Percentiles rank a stretch among this genome's conserved stretches.
These are phyloP conservation scores for Moesziomyces antarcticus DNA, from an alignment of 1,284 basidiomycete species.

Conservation along the genomic window DNA sequence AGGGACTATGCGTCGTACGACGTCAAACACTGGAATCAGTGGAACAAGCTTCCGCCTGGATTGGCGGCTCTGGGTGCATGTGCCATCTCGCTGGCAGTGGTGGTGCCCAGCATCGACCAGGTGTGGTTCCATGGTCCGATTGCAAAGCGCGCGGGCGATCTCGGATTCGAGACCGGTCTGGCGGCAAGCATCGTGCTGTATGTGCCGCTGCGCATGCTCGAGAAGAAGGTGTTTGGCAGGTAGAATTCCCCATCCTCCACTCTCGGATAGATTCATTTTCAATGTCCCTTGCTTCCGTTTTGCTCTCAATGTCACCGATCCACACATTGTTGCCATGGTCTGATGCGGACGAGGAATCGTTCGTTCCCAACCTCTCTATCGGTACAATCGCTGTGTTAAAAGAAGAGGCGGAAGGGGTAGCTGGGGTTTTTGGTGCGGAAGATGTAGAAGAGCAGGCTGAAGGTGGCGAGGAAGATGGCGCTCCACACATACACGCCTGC, in stretches of 20 bases:
- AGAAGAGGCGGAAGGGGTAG: slow-evolving; percentile 56
- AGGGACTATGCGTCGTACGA: slow-evolving; percentile 72
- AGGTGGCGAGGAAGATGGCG: slow-evolving; percentile 82
- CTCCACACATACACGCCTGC: slow-evolving; percentile 90
- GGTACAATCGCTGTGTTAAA: slow-evolving; percentile 6
- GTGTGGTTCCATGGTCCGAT: slow-evolving; percentile 63
- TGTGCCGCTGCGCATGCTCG: slow-evolving; percentile 59
- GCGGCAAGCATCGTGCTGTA: slow-evolving; percentile 62
- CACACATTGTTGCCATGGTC: no score
- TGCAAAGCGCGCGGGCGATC: slow-evolving; percentile 62
- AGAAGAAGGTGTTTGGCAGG: slow-evolving; percentile 53
- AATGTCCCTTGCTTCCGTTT: not conserved
- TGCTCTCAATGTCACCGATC: slow-evolving; percentile 15
- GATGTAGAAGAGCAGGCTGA: slow-evolving; percentile 86
- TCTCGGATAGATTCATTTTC: not conserved
- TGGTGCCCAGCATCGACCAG: slow-evolving; percentile 67
- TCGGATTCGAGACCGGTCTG: slow-evolving; percentile 68
- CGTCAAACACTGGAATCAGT: slow-evolving; percentile 73
- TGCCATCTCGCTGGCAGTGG: slow-evolving; percentile 56
- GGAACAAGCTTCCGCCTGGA: slow-evolving; percentile 72
- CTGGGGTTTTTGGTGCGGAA: slow-evolving; percentile 86
- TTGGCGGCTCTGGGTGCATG: slow-evolving; percentile 70
- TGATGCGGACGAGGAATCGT: not conserved
- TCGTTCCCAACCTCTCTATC: not conserved
- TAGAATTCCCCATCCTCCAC: not conserved